Evolutionary conservation across 805 yeast genomes (phyloP).

Genomic region (Metschnikowia shivogae): DNA sequence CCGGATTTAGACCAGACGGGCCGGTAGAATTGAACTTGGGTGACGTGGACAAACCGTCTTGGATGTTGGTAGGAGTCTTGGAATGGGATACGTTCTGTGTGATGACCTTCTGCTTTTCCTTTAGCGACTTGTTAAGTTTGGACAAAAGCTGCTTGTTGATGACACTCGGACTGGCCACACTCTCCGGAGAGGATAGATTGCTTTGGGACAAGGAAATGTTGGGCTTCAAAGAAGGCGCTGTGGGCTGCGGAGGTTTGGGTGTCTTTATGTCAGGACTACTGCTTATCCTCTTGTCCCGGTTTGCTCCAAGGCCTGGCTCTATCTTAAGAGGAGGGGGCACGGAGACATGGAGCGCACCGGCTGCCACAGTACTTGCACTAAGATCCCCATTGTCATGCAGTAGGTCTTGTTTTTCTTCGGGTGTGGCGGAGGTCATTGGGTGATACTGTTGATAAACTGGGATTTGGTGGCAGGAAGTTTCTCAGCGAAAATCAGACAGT

Average conservation of each 20-base stretch:
- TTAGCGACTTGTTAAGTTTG: constrained; percentile 39
- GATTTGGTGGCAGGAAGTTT: neutral
- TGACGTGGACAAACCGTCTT: constrained; percentile 34
- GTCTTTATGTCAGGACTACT: constrained; percentile 1
- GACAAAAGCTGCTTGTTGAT: constrained; percentile 31
- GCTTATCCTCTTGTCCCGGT: constrained; percentile 1
- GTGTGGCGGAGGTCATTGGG: neutral
- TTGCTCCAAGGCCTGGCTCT: neutral
- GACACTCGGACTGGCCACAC: constrained; percentile 15
- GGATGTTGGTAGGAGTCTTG: constrained; percentile 31
- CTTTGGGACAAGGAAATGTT: neutral
- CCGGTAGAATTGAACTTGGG: constrained; percentile 21
- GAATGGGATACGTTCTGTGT: constrained; percentile 21
- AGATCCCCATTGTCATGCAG: neutral
- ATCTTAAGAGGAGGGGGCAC: neutral
- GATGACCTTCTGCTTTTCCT: constrained; percentile 40
- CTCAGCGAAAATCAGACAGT: neutral
- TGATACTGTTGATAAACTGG: neutral
- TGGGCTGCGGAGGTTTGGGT: neutral
- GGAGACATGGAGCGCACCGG: neutral
- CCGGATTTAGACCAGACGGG: neutral
- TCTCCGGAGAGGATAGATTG: neutral
- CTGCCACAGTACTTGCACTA: neutral
- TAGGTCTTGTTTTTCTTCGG: constrained; percentile 2
- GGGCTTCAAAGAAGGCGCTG: neutral